phyloP scores from a whole-genome alignment of 2,329 filamentous ascomycete genomes.

The Cadophora malorum region DNA sequence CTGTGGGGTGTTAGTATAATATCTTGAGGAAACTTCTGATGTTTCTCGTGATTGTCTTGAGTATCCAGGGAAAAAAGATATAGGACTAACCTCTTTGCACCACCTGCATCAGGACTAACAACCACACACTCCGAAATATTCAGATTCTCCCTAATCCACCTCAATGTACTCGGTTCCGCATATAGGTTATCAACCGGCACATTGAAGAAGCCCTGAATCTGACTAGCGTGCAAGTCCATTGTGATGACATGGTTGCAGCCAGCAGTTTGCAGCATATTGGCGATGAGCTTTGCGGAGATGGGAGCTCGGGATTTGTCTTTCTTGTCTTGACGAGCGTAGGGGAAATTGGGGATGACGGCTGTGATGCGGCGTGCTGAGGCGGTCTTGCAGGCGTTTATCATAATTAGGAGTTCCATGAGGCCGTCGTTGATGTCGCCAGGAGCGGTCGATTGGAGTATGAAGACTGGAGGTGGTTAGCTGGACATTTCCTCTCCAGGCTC shows the following conservation, averaged over 20 bases:
- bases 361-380: conserved; percentile 90
- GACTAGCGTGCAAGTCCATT: conserved; percentile 93
- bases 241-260: conserved; percentile 94
- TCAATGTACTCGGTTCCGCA: conserved; percentile 88
- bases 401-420: conserved; percentile 97
- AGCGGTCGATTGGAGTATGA: conserved; percentile 93
- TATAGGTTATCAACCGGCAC: conserved; percentile 80
- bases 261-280: conserved; percentile 96
- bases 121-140: conserved; percentile 86
- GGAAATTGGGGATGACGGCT: conserved; percentile 94
- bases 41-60: background rate
- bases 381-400: conserved; percentile 94
- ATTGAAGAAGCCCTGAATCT: conserved; percentile 97
- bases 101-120: conserved; percentile 92
- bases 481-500: background rate
- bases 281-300: conserved; percentile 93
- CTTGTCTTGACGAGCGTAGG: conserved; percentile 96
- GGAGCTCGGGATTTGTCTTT: conserved; percentile 96
- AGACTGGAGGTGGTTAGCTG: conserved; percentile 62
- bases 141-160: conserved; percentile 90
- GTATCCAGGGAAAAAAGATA: background rate
- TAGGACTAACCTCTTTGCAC: conserved; percentile 77
- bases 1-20: conserved; percentile 46
- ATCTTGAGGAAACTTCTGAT: background rate
- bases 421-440: conserved; percentile 98